phyloP scores from a whole-genome alignment of 176 grass and related monocot species.

The Paspalum notatum region DNA sequence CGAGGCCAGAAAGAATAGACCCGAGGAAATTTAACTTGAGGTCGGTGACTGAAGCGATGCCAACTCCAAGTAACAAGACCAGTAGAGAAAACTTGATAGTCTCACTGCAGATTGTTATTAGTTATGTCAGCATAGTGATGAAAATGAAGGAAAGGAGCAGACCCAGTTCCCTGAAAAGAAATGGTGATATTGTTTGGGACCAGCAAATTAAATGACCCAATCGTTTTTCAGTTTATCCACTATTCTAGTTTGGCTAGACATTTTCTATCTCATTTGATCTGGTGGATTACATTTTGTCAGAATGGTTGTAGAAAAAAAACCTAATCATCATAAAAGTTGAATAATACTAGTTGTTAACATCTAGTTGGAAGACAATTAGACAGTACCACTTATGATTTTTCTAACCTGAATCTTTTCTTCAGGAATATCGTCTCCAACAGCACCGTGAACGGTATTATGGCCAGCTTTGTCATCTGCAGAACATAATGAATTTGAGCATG shows the following conservation, averaged over 20 bases:
- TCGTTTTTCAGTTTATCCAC: not conserved
- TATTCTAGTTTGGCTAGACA: not conserved
- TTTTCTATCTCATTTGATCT: not conserved
- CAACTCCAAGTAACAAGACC: conserved; percentile 78
- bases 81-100: conserved; percentile 81
- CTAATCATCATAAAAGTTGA: not conserved
- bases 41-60: conserved; percentile 83
- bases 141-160: not conserved
- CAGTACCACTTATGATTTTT: not conserved
- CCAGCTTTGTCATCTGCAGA: conserved; percentile 93
- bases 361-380: not conserved
- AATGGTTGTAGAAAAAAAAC: not conserved
- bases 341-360: too few species aligned
- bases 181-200: not conserved
- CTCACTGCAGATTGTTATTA: conserved; percentile 54
- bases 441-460: conserved; percentile 94
- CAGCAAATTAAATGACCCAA: not conserved
- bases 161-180: not conserved
- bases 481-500: not conserved
- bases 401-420: conserved; percentile 92
- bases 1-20: conserved; percentile 75
- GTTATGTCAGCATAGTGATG: conserved; percentile 1
- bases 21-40: conserved; percentile 79
- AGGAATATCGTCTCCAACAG: conserved; percentile 80
- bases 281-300: not conserved